Conservation (phyloP, 1,284 basidiomycete genomes). For the Bjerkandera adusta region DNA sequence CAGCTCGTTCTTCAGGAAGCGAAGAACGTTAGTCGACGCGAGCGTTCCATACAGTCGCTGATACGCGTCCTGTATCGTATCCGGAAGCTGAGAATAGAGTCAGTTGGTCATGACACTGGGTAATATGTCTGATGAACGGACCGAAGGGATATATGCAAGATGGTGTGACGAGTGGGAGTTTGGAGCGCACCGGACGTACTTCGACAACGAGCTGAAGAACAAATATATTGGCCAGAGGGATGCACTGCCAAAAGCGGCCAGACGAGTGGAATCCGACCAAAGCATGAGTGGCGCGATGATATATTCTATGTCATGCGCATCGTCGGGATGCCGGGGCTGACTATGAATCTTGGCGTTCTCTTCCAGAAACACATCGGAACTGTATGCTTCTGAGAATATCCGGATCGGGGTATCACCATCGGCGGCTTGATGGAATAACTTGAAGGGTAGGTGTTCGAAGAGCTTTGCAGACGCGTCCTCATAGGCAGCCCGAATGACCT, state of each 20-base stretch:
- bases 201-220: conserved; percentile 21
- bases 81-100: conserved; percentile 8
- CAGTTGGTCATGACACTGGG: neutral
- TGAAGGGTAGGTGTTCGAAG: conserved; percentile 13
- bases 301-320: conserved; percentile 12
- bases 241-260: conserved; percentile 21
- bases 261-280: conserved; percentile 21
- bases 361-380: conserved; percentile 17
- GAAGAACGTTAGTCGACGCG: conserved; percentile 12
- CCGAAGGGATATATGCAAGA: conserved; percentile 31
- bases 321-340: conserved; percentile 8
- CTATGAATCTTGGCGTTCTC: conserved; percentile 17
- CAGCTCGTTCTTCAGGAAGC: conserved; percentile 24
- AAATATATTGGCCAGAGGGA: conserved; percentile 14
- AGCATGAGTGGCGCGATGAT: conserved; percentile 13
- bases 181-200: conserved; percentile 25
- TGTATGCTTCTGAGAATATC: conserved; percentile 11
- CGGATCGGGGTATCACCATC: conserved; percentile 6
- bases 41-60: neutral
- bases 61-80: conserved; percentile 6
- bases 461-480: neutral
- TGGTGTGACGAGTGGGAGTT: conserved; percentile 16
- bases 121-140: conserved; percentile 15
- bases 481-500: conserved; percentile 16
- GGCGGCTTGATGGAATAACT: conserved; percentile 8